These are phyloP conservation scores for Curvularia spicifera DNA, from an alignment of 2,329 filamentous ascomycete species.

Conservation along the genomic window DNA sequence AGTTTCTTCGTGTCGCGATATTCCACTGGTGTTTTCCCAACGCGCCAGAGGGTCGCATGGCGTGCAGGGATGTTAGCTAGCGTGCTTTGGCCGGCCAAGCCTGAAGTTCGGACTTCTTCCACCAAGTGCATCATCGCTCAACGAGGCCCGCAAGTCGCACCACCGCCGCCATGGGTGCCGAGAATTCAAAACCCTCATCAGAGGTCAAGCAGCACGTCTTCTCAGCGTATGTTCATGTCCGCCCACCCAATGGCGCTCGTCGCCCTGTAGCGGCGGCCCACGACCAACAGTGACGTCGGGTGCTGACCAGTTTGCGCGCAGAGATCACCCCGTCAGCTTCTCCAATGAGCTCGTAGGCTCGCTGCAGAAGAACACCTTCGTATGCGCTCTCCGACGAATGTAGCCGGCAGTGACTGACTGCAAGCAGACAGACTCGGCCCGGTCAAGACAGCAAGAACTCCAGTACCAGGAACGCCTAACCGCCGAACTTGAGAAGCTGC, in stretches of 20 bases:
- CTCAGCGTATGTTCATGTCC: constrained; percentile 58
- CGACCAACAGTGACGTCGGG: constrained; percentile 10
- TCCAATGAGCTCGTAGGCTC: constrained; percentile 83
- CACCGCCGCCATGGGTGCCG: constrained; percentile 63
- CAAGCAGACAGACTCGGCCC: constrained; percentile 82
- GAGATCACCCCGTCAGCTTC: constrained; percentile 70
- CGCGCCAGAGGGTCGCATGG: constrained; percentile 24
- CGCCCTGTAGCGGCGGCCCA: constrained; percentile 3
- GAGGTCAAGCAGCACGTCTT: constrained; percentile 66
- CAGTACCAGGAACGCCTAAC: constrained; percentile 87
- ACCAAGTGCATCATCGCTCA: constrained; percentile 38
- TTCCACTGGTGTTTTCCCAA: constrained; percentile 22
- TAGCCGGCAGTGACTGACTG: background rate
- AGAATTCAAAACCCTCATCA: constrained; percentile 65
- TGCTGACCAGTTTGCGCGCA: constrained; percentile 51
- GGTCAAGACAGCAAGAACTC: constrained; percentile 81
- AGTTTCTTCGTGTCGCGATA: background rate
- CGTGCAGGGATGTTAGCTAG: constrained; percentile 26
- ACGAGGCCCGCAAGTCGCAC: constrained; percentile 27
- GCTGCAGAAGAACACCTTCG: constrained; percentile 84
- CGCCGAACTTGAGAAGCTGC: constrained; percentile 81
- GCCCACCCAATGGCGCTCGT: constrained; percentile 31
- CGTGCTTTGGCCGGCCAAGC: constrained; percentile 35
- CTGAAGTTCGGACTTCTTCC: constrained; percentile 39
- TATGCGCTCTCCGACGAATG: constrained; percentile 50